Base-by-base conservation (phyloP, 2,329 filamentous ascomycete species). In the Polytolypa hystricis region DNA sequence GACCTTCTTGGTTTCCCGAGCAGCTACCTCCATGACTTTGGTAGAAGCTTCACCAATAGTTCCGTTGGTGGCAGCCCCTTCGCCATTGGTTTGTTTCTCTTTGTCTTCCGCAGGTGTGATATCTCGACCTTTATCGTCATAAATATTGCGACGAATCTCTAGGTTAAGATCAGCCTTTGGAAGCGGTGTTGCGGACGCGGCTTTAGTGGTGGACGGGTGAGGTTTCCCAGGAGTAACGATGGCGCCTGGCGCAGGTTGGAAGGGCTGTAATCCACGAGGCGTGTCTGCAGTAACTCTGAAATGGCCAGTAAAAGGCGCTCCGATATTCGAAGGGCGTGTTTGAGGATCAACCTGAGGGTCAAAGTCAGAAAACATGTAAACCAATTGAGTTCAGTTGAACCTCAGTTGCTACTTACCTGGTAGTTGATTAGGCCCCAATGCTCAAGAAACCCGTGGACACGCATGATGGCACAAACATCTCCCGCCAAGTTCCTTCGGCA, bases 401-500 rank as follows among this genome's bases (percentile, higher is more conserved):
- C n/a, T 7, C 21, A 25, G 7, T 7, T 7, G 21, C 21, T 31
- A 47, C 60, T 45, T 70, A 94, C 89, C 71, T 98, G 91, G 56
- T 98, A 98, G 64, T 98, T 98, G 60, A 98, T 95, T 53, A 98
- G 69, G 5, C 91, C 91, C 91, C 91, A 98, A 58, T 96, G 89
- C 65, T 98, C 91, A 23, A 98, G 71, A 65, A 98, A 98, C 11
- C 86, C 83, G 61, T 98, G 91, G 12, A 98, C 89, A 46, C 91
- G 81, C 91, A 98, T 98, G 50, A 98, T 98, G 26, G 91, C 89
- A 65, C 91, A 98, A 20, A 98, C 91, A 61, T 98, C 91, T 46
- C 91, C 91, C 15, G 91, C 91, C 54, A 98, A 65, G 58, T 98
- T 98, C 48, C 91, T 77, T 45, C 91, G 75, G 58, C 91, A 98